Conservation (phyloP, 2,329 filamentous ascomycete species). For the Waltergamsia citrina region DNA sequence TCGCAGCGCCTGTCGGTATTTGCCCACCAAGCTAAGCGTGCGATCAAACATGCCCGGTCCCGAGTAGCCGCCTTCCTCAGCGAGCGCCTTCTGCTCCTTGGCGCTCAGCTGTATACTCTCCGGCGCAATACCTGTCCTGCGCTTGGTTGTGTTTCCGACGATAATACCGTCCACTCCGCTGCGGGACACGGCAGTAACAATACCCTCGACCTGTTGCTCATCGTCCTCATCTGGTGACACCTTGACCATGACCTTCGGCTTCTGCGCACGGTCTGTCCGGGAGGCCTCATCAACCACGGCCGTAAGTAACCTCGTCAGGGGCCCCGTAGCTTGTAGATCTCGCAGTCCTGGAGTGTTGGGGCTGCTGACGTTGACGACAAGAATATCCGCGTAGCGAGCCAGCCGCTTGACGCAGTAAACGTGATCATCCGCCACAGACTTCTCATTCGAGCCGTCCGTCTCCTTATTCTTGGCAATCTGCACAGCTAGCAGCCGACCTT, state of each 20-base stretch:
- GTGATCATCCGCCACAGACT: conserved; percentile 72
- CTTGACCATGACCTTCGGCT: conserved; percentile 81
- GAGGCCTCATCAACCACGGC: conserved; percentile 76
- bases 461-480: conserved; percentile 97
- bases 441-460: conserved; percentile 76
- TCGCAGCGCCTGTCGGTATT: conserved; percentile 66
- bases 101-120: conserved; percentile 53
- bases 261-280: conserved; percentile 51
- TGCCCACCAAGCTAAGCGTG: conserved; percentile 68
- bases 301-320: conserved; percentile 68
- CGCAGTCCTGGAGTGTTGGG: conserved; percentile 91
- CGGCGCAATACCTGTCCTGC: conserved; percentile 64
- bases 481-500: conserved; percentile 73
- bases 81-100: conserved; percentile 57
- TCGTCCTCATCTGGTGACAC: conserved; percentile 93
- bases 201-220: conserved; percentile 74
- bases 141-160: conserved; percentile 93
- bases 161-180: conserved; percentile 92
- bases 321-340: conserved; percentile 75
- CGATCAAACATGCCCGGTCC: conserved; percentile 81
- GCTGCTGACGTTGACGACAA: conserved; percentile 97
- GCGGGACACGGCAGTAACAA: conserved; percentile 73
- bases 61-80: conserved; percentile 80
- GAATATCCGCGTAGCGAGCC: conserved; percentile 81
- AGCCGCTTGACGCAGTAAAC: conserved; percentile 81